Evolutionary conservation across 2,329 filamentous ascomycete species (phyloP).

Genomic region (Decorospora gaudefroyi): DNA sequence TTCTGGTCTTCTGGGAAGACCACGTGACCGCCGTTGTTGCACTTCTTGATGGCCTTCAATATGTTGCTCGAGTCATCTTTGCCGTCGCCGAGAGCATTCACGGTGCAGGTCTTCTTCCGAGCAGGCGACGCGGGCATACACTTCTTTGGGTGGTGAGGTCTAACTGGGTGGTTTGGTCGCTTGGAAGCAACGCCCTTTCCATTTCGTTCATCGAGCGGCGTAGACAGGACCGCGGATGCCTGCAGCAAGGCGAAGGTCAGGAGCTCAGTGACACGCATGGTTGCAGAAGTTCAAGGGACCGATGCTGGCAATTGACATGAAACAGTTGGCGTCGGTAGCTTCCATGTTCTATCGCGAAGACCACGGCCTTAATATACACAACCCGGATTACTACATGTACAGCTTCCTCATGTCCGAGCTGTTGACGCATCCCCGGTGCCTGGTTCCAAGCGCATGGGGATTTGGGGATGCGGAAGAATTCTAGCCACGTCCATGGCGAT

Average conservation of each 20-base stretch:
- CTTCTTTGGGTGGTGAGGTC: conserved; percentile 45
- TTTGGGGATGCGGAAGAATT: conserved; percentile 23
- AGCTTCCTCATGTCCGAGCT: conserved; percentile 13
- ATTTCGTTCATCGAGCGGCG: conserved; percentile 21
- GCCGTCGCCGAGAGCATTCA: conserved; percentile 47
- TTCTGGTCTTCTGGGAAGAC: conserved; percentile 60
- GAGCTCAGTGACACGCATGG: conserved; percentile 36
- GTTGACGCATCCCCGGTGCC: conserved; percentile 7
- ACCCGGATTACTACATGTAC: conserved; percentile 13
- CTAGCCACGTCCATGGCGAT: conserved; percentile 19
- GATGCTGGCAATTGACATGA: neutral
- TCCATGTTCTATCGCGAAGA: neutral
- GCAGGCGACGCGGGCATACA: conserved; percentile 43
- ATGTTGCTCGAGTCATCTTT: conserved; percentile 59
- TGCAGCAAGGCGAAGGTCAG: conserved; percentile 33
- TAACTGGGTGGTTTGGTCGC: conserved; percentile 42
- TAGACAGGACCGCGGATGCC: conserved; percentile 29
- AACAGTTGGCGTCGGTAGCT: conserved; percentile 2
- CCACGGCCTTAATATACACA: conserved; percentile 26
- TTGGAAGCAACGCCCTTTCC: conserved; percentile 23
- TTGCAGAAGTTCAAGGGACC: conserved; percentile 1
- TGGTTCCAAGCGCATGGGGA: conserved; percentile 2
- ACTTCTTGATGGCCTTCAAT: conserved; percentile 60
- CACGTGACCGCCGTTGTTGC: conserved; percentile 67
- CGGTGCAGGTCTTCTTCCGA: conserved; percentile 47